Base-by-base conservation (phyloP, 2,329 filamentous ascomycete genomes). In the Beauveria asiatica region DNA sequence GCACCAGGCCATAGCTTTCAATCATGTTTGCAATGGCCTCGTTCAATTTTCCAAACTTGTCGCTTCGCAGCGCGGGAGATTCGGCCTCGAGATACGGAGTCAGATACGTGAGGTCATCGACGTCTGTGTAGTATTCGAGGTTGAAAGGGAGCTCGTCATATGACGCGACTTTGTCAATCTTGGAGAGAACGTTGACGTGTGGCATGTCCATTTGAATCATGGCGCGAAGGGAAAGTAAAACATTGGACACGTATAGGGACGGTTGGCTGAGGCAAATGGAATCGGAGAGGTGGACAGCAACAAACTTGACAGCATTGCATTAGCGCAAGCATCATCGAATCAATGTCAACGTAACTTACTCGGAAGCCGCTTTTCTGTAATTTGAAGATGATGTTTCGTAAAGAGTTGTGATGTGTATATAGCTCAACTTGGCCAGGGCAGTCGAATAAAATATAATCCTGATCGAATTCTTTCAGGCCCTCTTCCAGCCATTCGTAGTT, bases 161-260 rank as follows among this genome's bases (percentile, higher is more conserved):
- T 57, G 88, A 85, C 41, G 86, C 79, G 58, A 99, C 80, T 70
- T 97, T 97, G 75, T 99, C 94, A 75, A 99, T 96, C 76, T 99
- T 99, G 61, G 92, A 97, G 27, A 99, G 83, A 63, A 99, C 90
- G 70, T 99, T 99, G 66, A 99, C 80, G 70, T 97, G 91, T 1
- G 94, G 92, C 63, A 97, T 88, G 70, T 97, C 94, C 83, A 99
- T 93, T 75, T 97, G 94, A 57, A 99, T 85, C 93, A 99, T 99
- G 67, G 91, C 92, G 65, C 94, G 88, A 64, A 99, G 84, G 59
- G 92, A 93, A 25, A 99, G 86, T 60, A 99, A 86, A 61, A 99
- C 82, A 67, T 95, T 94, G 66, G 93, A 96, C 62, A 99, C 88
- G 74, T 97, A 99, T 62, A 97, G 83, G 3, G 92, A 97, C 0